Evolutionary conservation across 441 rosid genomes (phyloP).

Genomic region (Theobroma grandiflorum): DNA sequence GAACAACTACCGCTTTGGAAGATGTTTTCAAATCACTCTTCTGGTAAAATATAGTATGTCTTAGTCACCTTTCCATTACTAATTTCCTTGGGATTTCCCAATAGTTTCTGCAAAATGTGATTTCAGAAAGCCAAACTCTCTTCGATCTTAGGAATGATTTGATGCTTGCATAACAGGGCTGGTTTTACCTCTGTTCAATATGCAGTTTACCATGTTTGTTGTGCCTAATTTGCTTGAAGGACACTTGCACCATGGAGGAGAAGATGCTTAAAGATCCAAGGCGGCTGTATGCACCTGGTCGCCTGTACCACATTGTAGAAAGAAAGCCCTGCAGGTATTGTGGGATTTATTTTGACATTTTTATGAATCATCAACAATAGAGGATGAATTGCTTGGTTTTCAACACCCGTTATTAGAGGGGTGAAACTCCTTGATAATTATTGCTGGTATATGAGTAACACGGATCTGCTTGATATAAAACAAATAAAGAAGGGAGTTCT

Average conservation of each 20-base stretch:
- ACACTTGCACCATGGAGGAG: slow-evolving; percentile 85
- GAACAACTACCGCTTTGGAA: slow-evolving; percentile 82
- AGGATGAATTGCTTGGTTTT: neutral
- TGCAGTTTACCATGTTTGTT: slow-evolving; percentile 87
- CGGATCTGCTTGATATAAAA: neutral
- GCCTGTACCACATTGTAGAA: slow-evolving; percentile 88
- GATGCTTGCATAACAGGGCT: slow-evolving; percentile 1
- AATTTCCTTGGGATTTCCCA: neutral
- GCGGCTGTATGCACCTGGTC: slow-evolving; percentile 89
- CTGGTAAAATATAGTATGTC: slow-evolving; percentile 73
- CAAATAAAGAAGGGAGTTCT: neutral
- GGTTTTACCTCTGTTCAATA: slow-evolving; percentile 23
- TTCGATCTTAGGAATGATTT: neutral
- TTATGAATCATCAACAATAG: neutral
- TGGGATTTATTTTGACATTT: neutral
- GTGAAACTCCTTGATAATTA: slow-evolving; percentile 12
- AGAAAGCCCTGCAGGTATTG: slow-evolving; percentile 81
- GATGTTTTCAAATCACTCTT: slow-evolving; percentile 80
- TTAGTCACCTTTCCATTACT: slow-evolving; percentile 35
- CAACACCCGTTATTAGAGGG: neutral
- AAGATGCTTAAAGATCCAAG: slow-evolving; percentile 83
- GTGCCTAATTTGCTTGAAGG: slow-evolving; percentile 88
- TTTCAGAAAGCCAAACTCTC: slow-evolving; percentile 5
- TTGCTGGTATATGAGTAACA: neutral
- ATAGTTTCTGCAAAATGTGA: neutral